These are phyloP conservation scores for Ciborinia camelliae DNA, from an alignment of 2,329 filamentous ascomycete genomes.

Conservation along the genomic window DNA sequence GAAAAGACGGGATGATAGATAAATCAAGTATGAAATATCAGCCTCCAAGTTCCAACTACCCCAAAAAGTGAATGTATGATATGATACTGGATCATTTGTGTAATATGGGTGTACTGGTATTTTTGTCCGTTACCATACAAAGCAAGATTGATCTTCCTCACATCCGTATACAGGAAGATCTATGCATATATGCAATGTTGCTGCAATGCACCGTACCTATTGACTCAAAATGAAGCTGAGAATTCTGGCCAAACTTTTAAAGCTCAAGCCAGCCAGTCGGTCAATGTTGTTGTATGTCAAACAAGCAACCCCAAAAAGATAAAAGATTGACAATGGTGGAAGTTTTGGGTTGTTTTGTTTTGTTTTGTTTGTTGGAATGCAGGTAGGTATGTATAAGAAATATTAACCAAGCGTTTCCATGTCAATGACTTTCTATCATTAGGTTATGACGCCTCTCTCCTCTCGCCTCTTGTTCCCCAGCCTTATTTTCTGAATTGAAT, in stretches of 20 bases:
- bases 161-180: constrained; percentile 15
- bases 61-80: constrained; percentile 6
- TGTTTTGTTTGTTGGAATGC: constrained; percentile 1
- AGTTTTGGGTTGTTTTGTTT: background rate
- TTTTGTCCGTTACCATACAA: constrained; percentile 1
- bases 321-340: constrained; percentile 6
- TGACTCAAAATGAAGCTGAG: constrained; percentile 9
- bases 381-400: background rate
- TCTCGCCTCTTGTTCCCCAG: background rate
- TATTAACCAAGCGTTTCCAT: background rate
- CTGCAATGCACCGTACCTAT: constrained; percentile 7
- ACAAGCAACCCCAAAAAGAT: background rate
- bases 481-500: background rate
- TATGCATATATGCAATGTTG: constrained; percentile 9
- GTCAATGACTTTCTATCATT: background rate
- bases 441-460: too few relatives aligned
- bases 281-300: background rate
- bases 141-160: background rate
- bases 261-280: background rate
- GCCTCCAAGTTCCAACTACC: background rate
- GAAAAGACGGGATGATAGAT: background rate
- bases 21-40: background rate
- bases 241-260: background rate
- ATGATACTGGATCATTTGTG: constrained; percentile 5
- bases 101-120: background rate